Conservation (phyloP, 495 filamentous ascomycete species). For the Hyaloscypha finlandica region DNA sequence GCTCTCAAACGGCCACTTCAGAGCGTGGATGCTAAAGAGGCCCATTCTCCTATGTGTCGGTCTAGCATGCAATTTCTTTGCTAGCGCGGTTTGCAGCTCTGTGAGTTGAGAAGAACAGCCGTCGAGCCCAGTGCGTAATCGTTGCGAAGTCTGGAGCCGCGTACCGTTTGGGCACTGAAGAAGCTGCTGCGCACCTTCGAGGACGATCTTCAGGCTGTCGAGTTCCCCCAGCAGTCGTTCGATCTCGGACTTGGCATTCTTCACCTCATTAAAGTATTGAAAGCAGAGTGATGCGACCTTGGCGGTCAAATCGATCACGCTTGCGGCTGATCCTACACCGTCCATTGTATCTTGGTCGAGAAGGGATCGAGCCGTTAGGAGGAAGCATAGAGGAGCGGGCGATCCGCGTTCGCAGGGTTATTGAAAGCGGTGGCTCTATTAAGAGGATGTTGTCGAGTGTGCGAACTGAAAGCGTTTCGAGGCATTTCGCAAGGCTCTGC, state of each 20-base stretch:
- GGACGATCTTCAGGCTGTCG: constrained; percentile 10
- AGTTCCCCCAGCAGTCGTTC: constrained; percentile 34
- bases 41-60: constrained; percentile 27
- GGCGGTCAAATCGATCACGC: too few species aligned
- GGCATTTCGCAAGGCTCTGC: too few species aligned
- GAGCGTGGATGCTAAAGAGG: constrained; percentile 36
- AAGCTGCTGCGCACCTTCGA: constrained; percentile 5
- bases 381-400: too few species aligned
- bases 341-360: too few species aligned
- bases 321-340: too few species aligned
- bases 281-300: constrained; percentile 34
- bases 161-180: constrained; percentile 21
- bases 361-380: too few species aligned
- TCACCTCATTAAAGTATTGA: constrained; percentile 35
- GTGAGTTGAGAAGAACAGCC: constrained; percentile 36
- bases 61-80: constrained; percentile 6
- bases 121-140: constrained; percentile 24
- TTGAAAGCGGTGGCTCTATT: too few species aligned
- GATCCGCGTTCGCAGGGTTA: too few species aligned
- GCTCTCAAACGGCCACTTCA: constrained; percentile 47
- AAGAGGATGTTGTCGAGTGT: too few species aligned
- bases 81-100: constrained; percentile 38
- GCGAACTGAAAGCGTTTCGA: too few species aligned
- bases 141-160: constrained; percentile 19
- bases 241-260: constrained; percentile 42